phyloP scores from a whole-genome alignment of 176 grass and related monocot species.

The Chrysopogon serrulatus region DNA sequence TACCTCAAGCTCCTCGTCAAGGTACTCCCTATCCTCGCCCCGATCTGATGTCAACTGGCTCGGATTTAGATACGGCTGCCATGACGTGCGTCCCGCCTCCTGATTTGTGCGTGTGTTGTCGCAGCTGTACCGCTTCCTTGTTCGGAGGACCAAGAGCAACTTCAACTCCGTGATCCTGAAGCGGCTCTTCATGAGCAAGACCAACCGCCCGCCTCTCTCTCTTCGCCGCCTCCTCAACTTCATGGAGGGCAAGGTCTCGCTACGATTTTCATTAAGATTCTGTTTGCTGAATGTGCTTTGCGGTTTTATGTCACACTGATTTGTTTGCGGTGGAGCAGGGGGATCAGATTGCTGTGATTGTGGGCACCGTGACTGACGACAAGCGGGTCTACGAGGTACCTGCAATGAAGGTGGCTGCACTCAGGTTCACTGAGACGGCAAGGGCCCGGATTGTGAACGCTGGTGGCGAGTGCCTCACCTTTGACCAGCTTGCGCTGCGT shows the following conservation, averaged over 20 bases:
- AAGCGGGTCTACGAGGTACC: slow-evolving; percentile 77
- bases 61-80: neutral
- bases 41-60: neutral
- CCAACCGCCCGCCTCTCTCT: slow-evolving; percentile 71
- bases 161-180: slow-evolving; percentile 76
- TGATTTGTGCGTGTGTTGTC: neutral
- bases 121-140: slow-evolving; percentile 86
- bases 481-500: slow-evolving; percentile 66
- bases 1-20: slow-evolving; percentile 89
- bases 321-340: slow-evolving; percentile 21
- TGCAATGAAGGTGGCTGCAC: slow-evolving; percentile 61
- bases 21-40: slow-evolving; percentile 9
- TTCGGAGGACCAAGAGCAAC: slow-evolving; percentile 74
- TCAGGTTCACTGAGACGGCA: slow-evolving; percentile 77
- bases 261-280: neutral
- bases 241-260: slow-evolving; percentile 43
- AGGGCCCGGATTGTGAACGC: slow-evolving; percentile 66
- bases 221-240: slow-evolving; percentile 69
- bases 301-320: neutral
- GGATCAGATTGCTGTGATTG: slow-evolving; percentile 64
- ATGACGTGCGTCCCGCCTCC: neutral
- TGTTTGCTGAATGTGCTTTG: neutral
- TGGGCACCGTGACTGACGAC: slow-evolving; percentile 66
- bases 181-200: slow-evolving; percentile 86
- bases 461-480: slow-evolving; percentile 66